These are phyloP conservation scores for Aegilops longissima DNA, from an alignment of 176 grass and related monocot genomes.

Conservation along the genomic window DNA sequence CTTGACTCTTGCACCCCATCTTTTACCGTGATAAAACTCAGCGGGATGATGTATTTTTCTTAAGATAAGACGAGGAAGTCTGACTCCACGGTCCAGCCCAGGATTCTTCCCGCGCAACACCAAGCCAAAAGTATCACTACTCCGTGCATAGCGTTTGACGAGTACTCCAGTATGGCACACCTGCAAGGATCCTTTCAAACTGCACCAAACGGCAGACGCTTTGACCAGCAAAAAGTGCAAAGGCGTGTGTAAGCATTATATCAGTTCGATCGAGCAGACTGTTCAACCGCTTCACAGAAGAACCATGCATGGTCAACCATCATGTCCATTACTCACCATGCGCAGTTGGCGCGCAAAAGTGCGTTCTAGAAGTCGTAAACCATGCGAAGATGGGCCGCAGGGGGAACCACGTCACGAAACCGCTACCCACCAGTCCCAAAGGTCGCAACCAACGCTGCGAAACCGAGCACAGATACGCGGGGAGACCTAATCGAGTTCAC, in stretches of 20 bases:
- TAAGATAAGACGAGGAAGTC: background rate
- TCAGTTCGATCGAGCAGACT: background rate
- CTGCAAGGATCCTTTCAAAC: background rate
- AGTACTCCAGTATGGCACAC: background rate
- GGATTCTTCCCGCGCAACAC: background rate
- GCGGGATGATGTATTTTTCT: background rate
- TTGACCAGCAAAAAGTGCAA: background rate
- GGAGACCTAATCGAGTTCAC: background rate
- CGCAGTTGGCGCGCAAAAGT: background rate
- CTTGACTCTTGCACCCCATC: too few relatives aligned
- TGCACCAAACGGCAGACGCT: background rate
- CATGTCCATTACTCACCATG: background rate
- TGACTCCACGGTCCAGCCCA: background rate
- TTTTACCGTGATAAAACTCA: background rate
- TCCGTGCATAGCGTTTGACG: too few relatives aligned
- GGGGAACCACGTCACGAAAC: background rate
- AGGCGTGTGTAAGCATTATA: background rate
- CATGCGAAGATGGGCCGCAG: background rate
- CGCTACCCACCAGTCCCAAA: background rate
- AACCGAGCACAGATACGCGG: background rate
- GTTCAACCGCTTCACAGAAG: background rate
- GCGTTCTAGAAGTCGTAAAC: background rate
- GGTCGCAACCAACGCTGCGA: background rate
- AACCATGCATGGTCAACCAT: background rate
- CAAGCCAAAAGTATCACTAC: too few relatives aligned